Base-by-base conservation (phyloP, 2,329 filamentous ascomycete species). In the Grosmannia serpens region DNA sequence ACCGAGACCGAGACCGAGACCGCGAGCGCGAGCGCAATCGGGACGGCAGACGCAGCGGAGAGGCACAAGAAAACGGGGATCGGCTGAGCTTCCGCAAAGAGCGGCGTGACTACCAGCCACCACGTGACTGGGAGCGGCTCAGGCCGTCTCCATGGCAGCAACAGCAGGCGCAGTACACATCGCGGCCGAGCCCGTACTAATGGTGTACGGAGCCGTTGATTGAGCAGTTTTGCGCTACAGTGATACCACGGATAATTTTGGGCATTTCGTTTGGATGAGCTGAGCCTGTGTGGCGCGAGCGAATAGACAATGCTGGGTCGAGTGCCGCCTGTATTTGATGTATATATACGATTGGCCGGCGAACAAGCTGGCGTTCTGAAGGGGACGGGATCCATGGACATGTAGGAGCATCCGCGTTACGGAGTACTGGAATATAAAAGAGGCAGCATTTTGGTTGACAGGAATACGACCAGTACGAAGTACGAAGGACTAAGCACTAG, bases 1-100 rank as follows among this genome's bases (percentile, higher is more conserved):
- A 41, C 38, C 38, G 38, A 17, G 47, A 50, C 29, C 24, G 47
- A 13, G 24, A 29, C 11, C 66, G 69, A 13, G 70, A 71, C 0
- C 62, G 68, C 2, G 66, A 69, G 5, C 65, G 65, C 3, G 69
- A 71, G 0, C 66, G 71, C 1, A 71, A 74, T 0, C 67, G 70
- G 1, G 69, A 70, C 3, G 62, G 66, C 70, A 3, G 68, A 69
- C 8, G 69, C 70, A 58, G 57, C 4, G 53, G 41, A 2, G 46
- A 59, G 5, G 49, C 60, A 13, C 60, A 22, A 59, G 53, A 64
- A 53, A 62, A 59, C 27, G 61, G 62, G 24, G 65, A 66, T 55
- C 64, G 65, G 10, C 62, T 66, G 46, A 64, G 63, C 56, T 66
- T 66, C 61, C 62, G 61, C 49, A 63, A 63, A 52, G 63, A 64